These are phyloP conservation scores for Fraxinus anomala DNA, from an alignment of 257 asterid species.

Conservation along the genomic window DNA sequence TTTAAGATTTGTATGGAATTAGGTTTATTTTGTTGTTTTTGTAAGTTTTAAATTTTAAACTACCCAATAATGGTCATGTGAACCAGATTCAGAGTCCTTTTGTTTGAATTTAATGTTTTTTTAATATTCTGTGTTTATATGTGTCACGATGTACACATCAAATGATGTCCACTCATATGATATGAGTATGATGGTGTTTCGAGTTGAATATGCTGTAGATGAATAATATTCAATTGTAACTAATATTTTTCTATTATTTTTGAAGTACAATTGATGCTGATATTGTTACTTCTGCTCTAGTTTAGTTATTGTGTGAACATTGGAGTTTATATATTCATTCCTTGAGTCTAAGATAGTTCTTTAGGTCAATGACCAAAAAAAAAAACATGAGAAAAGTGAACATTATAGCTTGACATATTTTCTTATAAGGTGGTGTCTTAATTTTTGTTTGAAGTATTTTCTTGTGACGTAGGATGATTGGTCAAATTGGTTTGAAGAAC, in stretches of 20 bases:
- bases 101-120: background rate
- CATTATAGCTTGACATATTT: slow-evolving; percentile 14
- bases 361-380: slow-evolving; percentile 7
- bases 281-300: slow-evolving; percentile 4
- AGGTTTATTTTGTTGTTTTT: background rate
- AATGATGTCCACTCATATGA: background rate
- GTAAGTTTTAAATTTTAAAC: background rate
- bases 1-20: background rate
- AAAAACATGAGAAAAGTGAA: background rate
- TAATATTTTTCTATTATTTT: background rate
- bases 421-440: slow-evolving; percentile 10
- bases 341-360: background rate
- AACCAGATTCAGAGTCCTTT: background rate
- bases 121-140: background rate
- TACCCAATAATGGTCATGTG: background rate
- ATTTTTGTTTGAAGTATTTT: slow-evolving; percentile 10
- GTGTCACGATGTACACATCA: background rate
- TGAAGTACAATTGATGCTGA: background rate
- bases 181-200: background rate
- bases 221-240: background rate
- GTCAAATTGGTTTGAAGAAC: slow-evolving; percentile 78
- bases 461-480: slow-evolving; percentile 60
- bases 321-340: slow-evolving; percentile 9
- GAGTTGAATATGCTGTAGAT: background rate
- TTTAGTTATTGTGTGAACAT: slow-evolving; percentile 14